Evolutionary conservation across 306 rosid genomes (phyloP), one percentile per base, ranked within the genome.

Genomic region (Ceratonia siliqua): DNA sequence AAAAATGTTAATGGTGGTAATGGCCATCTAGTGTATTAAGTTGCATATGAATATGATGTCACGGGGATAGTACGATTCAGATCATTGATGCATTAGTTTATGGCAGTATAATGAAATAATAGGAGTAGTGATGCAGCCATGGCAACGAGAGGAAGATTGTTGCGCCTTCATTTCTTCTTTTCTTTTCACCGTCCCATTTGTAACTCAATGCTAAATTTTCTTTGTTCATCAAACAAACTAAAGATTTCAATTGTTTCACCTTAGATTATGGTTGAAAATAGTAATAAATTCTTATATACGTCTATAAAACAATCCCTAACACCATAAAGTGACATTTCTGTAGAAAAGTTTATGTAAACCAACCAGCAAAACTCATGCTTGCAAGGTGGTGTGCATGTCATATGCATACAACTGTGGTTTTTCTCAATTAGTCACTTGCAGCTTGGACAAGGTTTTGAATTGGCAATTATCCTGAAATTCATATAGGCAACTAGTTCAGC

Each of bases 391-490:
- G 93, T 82, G 82, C 93, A 88, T 46, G 90, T 88, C 41, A 88
- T 86, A 79, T 86, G 93, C 90, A 84, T 88, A 78, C 93, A 88
- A 42, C 90, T 89, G 71, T 84, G 87, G 73, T 86, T 88, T 82
- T 88, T 88, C 82, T 86, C 93, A 62, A 88, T 88, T 1, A 89
- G 93, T 13, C 89, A 77, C 66, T 86, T 86, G 85, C 93, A 88
- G 75, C 82, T 86, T 25, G 93, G 93, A 64, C 93, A 88, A 25
- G 93, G 93, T 70, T 86, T 88, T 43, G 90, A 86, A 84, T 88
- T 85, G 56, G 93, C 93, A 82, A 86, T 80, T 73, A 88, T 88
- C 93, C 71, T 65, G 71, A 65, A 24, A 25, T 41, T 43, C 21
- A 41, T 12, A 25, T 2, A 24, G 38, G 38, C 38, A 42, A 42